Conservation (phyloP, 2,329 filamentous ascomycete genomes). For the Hirsutella minnesotensis region DNA sequence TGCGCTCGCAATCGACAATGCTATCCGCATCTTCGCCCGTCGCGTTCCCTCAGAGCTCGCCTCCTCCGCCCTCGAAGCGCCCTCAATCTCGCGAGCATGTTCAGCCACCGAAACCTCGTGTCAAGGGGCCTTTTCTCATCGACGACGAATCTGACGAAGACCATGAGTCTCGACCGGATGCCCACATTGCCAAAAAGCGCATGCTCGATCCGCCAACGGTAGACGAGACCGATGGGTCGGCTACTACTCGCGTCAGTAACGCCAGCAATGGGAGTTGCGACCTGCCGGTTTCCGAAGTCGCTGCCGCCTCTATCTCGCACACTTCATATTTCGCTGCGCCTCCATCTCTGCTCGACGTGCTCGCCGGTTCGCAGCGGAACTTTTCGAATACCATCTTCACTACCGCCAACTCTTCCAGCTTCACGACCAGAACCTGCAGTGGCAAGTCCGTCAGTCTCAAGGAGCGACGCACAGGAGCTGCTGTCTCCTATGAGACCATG, state of each 20-base stretch:
- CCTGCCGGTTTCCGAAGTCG: neutral
- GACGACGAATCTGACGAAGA: constrained; percentile 23
- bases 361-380: neutral
- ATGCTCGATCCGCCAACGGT: constrained; percentile 16
- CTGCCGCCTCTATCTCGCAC: too few relatives aligned
- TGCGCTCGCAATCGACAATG: constrained; percentile 26
- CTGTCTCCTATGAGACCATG: constrained; percentile 51
- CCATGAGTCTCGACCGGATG: neutral
- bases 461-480: constrained; percentile 33
- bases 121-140: constrained; percentile 25
- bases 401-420: constrained; percentile 9
- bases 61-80: constrained; percentile 22
- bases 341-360: neutral
- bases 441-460: constrained; percentile 46
- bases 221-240: neutral
- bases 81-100: constrained; percentile 18
- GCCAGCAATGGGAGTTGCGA: neutral
- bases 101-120: constrained; percentile 19
- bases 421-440: constrained; percentile 39
- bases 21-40: constrained; percentile 48
- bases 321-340: neutral
- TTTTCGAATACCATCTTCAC: neutral
- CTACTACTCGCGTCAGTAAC: constrained; percentile 3
- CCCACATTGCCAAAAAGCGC: constrained; percentile 17
- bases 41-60: constrained; percentile 39